Evolutionary conservation across 176 grass and related monocot genomes (phyloP).

Genomic region (Hordeum marinum): DNA sequence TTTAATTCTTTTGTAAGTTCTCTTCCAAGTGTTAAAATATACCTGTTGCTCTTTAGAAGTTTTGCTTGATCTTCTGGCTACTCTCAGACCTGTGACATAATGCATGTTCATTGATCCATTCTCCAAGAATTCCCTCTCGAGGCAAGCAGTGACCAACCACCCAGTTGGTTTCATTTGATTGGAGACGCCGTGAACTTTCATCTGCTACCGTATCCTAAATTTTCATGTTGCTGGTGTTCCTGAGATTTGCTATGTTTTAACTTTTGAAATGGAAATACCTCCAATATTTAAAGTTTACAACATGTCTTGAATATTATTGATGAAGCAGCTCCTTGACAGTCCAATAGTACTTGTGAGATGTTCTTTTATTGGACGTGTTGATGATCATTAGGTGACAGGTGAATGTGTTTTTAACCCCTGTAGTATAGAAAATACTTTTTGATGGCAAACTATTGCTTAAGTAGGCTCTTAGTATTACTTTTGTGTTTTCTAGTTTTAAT

Average conservation of each 20-base stretch:
- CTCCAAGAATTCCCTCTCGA: slow-evolving; percentile 41
- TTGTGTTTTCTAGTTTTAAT: background rate
- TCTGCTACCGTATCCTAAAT: slow-evolving; percentile 65
- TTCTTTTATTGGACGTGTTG: slow-evolving; percentile 39
- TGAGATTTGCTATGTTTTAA: slow-evolving; percentile 4
- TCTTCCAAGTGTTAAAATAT: slow-evolving; percentile 19
- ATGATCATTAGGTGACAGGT: slow-evolving; percentile 58
- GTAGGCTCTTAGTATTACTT: background rate
- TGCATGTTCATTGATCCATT: slow-evolving; percentile 41
- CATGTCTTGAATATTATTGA: slow-evolving; percentile 23
- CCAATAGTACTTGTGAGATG: slow-evolving; percentile 46
- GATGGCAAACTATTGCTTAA: background rate
- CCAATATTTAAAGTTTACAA: slow-evolving; percentile 7
- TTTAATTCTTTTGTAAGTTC: slow-evolving; percentile 8
- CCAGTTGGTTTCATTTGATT: slow-evolving; percentile 47
- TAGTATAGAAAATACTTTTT: slow-evolving; percentile 5
- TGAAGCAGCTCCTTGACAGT: slow-evolving; percentile 64
- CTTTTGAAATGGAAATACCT: background rate
- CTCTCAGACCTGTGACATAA: slow-evolving; percentile 25
- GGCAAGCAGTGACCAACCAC: slow-evolving; percentile 25
- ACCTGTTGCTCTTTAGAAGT: slow-evolving; percentile 10
- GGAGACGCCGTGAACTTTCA: slow-evolving; percentile 35
- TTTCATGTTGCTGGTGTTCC: slow-evolving; percentile 18
- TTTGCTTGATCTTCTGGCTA: slow-evolving; percentile 37
- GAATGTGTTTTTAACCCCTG: slow-evolving; percentile 34